Conservation (phyloP, 306 rosid species). For the Neltuma alba region DNA sequence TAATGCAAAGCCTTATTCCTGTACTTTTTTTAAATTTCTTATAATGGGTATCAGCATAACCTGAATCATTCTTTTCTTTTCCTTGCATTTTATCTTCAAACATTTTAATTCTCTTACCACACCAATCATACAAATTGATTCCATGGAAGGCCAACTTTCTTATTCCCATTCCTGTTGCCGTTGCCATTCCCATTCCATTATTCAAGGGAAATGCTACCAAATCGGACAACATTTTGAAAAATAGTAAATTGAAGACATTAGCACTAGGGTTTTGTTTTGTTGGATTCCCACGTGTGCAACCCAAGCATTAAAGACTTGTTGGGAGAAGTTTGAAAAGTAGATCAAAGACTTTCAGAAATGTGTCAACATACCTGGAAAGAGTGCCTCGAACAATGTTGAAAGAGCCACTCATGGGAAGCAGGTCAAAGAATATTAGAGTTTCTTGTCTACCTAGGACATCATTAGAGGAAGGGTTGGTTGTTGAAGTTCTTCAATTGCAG, state of each 20-base stretch:
- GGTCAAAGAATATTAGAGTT: neutral
- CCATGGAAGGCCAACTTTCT: neutral
- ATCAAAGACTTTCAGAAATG: neutral
- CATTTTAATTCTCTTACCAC: neutral
- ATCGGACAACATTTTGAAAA: neutral
- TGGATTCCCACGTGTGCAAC: neutral
- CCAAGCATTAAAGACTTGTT: neutral
- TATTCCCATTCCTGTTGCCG: neutral
- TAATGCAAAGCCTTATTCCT: neutral
- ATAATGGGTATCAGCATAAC: neutral
- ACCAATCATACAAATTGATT: neutral
- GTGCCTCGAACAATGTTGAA: neutral
- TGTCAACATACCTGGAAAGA: neutral
- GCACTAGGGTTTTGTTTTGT: neutral
- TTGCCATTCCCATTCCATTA: neutral
- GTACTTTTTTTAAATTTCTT: neutral
- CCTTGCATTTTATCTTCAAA: neutral
- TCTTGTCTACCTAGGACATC: neutral
- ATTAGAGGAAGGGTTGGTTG: neutral
- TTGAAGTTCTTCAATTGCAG: neutral
- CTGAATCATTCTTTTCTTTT: neutral
- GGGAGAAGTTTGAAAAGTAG: neutral
- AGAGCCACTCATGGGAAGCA: neutral
- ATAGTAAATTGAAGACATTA: neutral
- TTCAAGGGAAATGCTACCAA: neutral